Conservation (phyloP, 2,329 filamentous ascomycete genomes). For the Phialophora macrospora region DNA sequence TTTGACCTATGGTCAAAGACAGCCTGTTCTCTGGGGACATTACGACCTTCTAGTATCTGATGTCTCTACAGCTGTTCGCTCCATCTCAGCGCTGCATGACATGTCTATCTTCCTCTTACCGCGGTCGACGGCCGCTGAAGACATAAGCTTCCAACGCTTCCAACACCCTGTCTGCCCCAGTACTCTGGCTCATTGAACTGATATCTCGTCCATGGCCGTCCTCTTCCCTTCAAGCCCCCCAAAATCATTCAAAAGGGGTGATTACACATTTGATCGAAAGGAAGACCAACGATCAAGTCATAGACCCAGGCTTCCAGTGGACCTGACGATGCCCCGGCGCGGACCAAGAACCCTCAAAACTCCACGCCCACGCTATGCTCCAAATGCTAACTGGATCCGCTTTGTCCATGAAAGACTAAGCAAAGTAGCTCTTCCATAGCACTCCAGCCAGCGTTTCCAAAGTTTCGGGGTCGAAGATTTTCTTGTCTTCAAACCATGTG, state of each 20-base stretch:
- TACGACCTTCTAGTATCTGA: neutral
- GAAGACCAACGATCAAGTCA: neutral
- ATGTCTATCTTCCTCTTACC: neutral
- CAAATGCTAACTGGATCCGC: neutral
- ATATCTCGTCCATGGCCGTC: neutral
- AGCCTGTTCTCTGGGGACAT: neutral
- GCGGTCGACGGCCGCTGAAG: neutral
- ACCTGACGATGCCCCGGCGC: neutral
- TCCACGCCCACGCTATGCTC: slow-evolving; percentile 30
- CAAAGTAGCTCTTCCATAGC: slow-evolving; percentile 99
- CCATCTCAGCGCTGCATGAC: neutral
- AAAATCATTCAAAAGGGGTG: neutral
- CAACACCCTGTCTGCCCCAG: neutral
- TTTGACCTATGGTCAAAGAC: neutral
- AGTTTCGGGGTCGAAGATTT: slow-evolving; percentile 81
- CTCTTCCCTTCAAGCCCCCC: neutral
- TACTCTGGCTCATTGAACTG: neutral
- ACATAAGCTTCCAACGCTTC: neutral
- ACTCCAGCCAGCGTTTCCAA: slow-evolving; percentile 95
- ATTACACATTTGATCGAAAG: neutral
- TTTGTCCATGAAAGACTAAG: slow-evolving; percentile 52
- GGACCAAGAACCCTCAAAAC: neutral
- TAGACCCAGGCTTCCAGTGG: neutral
- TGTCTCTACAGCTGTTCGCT: neutral
- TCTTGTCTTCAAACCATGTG: slow-evolving; percentile 89